Percentiles rank a stretch among this genome's conserved stretches.
Conservation (phyloP, 768 basidiomycete species). For the Termitomyces heimii region DNA sequence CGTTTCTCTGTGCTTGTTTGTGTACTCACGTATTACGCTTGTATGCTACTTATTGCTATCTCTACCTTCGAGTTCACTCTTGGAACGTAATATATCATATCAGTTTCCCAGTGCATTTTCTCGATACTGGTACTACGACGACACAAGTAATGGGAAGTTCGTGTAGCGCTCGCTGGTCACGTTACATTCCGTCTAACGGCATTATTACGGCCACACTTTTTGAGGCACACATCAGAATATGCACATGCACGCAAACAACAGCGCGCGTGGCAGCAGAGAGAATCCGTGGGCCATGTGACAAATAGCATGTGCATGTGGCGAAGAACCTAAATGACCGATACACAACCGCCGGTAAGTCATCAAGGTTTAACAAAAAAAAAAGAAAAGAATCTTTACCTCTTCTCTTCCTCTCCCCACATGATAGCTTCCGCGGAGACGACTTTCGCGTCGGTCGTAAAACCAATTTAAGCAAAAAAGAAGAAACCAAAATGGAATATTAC, state of each 20-base stretch:
- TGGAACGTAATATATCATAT: conserved; percentile 3
- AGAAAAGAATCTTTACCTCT: too few species aligned
- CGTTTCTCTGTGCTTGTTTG: background rate
- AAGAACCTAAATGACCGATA: background rate
- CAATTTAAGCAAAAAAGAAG: too few species aligned
- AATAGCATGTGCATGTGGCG: background rate
- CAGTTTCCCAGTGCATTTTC: background rate
- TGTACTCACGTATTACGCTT: background rate
- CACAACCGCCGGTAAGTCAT: background rate
- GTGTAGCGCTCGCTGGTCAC: too few species aligned
- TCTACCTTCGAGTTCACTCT: background rate
- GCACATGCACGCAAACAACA: background rate
- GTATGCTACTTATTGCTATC: background rate
- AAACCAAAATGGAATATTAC: too few species aligned
- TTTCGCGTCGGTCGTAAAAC: too few species aligned
- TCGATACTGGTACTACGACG: background rate
- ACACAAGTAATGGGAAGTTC: too few species aligned
- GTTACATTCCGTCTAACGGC: too few species aligned
- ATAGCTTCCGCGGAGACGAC: too few species aligned
- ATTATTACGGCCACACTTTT: background rate
- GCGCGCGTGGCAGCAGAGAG: background rate
- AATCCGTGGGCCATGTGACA: background rate
- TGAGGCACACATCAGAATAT: background rate
- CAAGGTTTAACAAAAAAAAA: too few species aligned
- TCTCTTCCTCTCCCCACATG: too few species aligned